Percentiles rank a stretch among this genome's conserved stretches.
Conservation (phyloP, 139 green algal genomes). For the Edaphochlamys debaryana region DNA sequence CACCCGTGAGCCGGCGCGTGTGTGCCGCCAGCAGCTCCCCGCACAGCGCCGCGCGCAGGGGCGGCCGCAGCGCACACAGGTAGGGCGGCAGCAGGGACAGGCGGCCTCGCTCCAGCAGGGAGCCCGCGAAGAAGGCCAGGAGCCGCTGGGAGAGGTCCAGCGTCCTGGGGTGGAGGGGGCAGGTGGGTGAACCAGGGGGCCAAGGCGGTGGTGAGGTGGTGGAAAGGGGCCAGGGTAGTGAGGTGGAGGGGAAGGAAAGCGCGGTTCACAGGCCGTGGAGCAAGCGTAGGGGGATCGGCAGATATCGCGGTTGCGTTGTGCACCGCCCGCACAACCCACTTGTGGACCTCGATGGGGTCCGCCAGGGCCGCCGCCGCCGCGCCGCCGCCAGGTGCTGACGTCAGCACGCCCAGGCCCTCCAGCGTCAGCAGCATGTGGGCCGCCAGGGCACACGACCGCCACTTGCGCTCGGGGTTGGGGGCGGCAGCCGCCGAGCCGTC, state of each 20-base stretch:
- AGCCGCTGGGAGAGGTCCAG: conserved; percentile 26
- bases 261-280: no score
- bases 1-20: conserved; percentile 11
- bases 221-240: no score
- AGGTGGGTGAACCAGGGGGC: no score
- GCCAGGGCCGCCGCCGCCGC: neutral
- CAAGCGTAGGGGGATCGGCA: no score
- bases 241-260: no score
- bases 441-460: conserved; percentile 53
- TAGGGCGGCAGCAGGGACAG: conserved; percentile 58
- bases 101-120: conserved; percentile 47
- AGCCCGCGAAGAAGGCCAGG: conserved; percentile 34
- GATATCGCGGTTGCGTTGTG: no score
- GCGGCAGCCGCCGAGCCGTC: neutral
- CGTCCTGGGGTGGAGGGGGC: neutral
- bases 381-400: no score
- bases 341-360: conserved; percentile 4
- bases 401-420: conserved; percentile 62
- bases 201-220: no score
- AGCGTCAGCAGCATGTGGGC: conserved; percentile 74
- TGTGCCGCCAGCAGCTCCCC: conserved; percentile 33
- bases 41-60: conserved; percentile 38
- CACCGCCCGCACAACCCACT: no score
- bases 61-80: conserved; percentile 63
- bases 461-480: conserved; percentile 5